phyloP scores from a whole-genome alignment of 345 rosid genomes.

The Eucalyptus sp. region DNA sequence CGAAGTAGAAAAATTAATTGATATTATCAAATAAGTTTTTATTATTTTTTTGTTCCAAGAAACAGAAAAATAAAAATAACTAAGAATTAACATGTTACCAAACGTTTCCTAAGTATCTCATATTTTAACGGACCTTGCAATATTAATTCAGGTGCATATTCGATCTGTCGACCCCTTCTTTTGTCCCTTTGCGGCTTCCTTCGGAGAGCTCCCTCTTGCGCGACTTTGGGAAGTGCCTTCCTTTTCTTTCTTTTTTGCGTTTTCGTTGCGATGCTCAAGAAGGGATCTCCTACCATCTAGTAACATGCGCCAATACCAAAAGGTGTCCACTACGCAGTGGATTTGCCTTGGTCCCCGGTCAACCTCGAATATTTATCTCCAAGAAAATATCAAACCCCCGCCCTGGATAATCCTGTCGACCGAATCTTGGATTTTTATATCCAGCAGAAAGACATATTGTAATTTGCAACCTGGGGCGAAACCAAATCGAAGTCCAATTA shows the following conservation, averaged over 20 bases:
- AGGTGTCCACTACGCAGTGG: too few species aligned
- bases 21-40: accelerated
- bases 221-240: too few species aligned
- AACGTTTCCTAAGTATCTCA: too few species aligned
- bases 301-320: too few species aligned
- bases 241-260: too few species aligned
- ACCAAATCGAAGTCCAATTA: not conserved
- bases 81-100: too few species aligned
- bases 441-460: not conserved
- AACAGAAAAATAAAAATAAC: accelerated
- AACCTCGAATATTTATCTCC: not conserved
- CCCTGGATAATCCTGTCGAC: not conserved
- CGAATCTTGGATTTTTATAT: not conserved
- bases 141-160: not conserved
- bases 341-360: not conserved
- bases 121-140: not conserved
- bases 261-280: too few species aligned
- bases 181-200: too few species aligned
- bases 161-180: too few species aligned
- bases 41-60: accelerated
- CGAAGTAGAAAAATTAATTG: too few species aligned
- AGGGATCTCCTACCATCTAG: too few species aligned
- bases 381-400: not conserved
- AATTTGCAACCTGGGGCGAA: not conserved
- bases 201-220: too few species aligned